Conservation (phyloP, 2,329 filamentous ascomycete genomes). For the Aspergillus niger region DNA sequence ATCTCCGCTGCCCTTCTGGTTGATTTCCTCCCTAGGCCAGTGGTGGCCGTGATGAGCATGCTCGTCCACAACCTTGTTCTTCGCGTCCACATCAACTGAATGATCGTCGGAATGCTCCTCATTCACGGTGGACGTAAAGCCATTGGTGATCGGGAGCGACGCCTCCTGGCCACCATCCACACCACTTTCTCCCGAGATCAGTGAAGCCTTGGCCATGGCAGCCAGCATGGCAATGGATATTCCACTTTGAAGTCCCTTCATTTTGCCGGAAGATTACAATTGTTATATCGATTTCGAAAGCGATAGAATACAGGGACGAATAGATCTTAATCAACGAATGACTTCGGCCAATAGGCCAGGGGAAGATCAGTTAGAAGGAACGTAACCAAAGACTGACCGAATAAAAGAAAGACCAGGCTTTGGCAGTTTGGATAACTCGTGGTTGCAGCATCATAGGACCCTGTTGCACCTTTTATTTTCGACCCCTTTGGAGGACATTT, state of each 20-base stretch:
- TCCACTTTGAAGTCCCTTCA: constrained; percentile 41
- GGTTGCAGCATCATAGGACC: not conserved
- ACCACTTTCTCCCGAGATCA: constrained; percentile 27
- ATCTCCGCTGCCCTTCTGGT: not conserved
- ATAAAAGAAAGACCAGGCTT: not conserved
- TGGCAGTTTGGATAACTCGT: not conserved
- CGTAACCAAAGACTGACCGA: constrained; percentile 12
- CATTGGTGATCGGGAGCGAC: constrained; percentile 11
- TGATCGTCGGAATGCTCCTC: constrained; percentile 10
- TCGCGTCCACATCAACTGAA: not conserved
- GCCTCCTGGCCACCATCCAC: constrained; percentile 21
- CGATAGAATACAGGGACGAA: constrained; percentile 6
- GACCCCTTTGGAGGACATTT: not conserved
- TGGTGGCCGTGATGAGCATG: not conserved
- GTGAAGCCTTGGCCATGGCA: not conserved
- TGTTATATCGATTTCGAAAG: not conserved
- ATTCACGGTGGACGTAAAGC: not conserved
- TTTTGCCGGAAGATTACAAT: constrained; percentile 18
- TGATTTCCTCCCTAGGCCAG: not conserved
- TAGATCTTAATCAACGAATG: constrained; percentile 17
- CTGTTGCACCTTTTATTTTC: constrained; percentile 21
- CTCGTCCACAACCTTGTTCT: not conserved
- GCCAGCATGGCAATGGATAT: constrained; percentile 34
- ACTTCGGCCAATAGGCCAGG: constrained; percentile 13
- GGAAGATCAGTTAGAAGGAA: constrained; percentile 4